Conservation (phyloP, 2,329 filamentous ascomycete genomes). For the Penicillium sumatraense region DNA sequence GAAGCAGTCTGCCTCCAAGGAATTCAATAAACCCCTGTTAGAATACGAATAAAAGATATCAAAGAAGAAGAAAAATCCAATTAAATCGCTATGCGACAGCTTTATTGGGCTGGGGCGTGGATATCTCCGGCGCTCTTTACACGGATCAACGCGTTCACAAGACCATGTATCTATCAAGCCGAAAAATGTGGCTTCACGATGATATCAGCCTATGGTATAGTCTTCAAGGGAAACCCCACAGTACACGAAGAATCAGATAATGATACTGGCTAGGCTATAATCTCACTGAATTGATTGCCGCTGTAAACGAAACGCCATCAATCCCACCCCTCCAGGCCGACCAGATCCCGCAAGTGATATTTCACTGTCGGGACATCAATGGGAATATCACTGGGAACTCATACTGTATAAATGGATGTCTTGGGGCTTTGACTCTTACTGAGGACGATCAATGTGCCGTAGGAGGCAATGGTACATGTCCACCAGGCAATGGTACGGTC, state of each 20-base stretch:
- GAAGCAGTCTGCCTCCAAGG: neutral
- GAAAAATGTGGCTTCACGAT: slow-evolving; percentile 22
- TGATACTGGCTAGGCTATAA: slow-evolving; percentile 11
- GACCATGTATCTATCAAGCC: slow-evolving; percentile 20
- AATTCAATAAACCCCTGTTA: neutral
- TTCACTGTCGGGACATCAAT: slow-evolving; percentile 16
- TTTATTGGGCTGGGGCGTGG: neutral
- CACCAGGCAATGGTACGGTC: neutral
- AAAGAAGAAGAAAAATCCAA: neutral
- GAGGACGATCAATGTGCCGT: slow-evolving; percentile 16
- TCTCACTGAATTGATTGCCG: slow-evolving; percentile 10
- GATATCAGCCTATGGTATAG: slow-evolving; percentile 16
- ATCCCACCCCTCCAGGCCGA: slow-evolving; percentile 12
- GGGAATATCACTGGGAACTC: slow-evolving; percentile 17
- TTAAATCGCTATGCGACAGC: neutral
- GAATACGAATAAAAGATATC: neutral
- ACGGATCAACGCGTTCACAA: slow-evolving; percentile 8
- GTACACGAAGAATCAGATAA: neutral
- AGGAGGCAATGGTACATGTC: slow-evolving; percentile 1
- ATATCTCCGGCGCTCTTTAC: neutral
- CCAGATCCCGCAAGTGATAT: slow-evolving; percentile 19
- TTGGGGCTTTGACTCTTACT: slow-evolving; percentile 2
- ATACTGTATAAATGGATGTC: slow-evolving; percentile 15
- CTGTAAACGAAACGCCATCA: slow-evolving; percentile 18
- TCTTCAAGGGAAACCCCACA: neutral